These are phyloP conservation scores for Suhomyces tanzawaensis DNA, from an alignment of 805 yeast species.

Conservation along the genomic window DNA sequence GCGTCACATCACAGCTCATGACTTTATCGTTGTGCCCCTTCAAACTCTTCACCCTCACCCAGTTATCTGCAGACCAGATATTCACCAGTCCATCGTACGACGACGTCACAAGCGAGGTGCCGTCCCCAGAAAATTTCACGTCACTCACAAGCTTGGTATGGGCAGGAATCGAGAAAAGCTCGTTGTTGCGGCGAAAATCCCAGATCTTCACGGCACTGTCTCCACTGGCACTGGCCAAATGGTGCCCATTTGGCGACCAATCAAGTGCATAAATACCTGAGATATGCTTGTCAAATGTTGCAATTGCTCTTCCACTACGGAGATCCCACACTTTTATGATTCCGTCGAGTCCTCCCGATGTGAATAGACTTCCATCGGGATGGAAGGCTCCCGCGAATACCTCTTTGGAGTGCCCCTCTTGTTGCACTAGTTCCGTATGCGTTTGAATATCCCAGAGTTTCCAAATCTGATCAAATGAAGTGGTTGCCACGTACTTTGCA, in stretches of 20 bases:
- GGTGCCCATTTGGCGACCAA: conserved; percentile 76
- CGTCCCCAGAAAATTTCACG: conserved; percentile 50
- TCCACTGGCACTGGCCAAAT: conserved; percentile 78
- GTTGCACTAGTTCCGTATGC: conserved; percentile 52
- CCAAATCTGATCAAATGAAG: conserved; percentile 88
- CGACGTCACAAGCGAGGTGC: conserved; percentile 53
- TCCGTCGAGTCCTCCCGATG: conserved; percentile 79
- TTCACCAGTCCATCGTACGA: conserved; percentile 72
- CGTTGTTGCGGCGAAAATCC: conserved; percentile 64
- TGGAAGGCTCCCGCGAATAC: conserved; percentile 64
- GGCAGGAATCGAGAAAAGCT: conserved; percentile 58
- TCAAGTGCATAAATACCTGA: conserved; percentile 67
- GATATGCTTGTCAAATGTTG: conserved; percentile 63
- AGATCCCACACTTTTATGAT: conserved; percentile 80
- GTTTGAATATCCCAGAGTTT: conserved; percentile 71
- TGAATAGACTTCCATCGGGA: conserved; percentile 72
- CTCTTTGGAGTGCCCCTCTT: conserved; percentile 84
- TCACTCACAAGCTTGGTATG: conserved; percentile 73
- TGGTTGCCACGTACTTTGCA: conserved; percentile 55
- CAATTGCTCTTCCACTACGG: conserved; percentile 66
- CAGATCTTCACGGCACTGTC: conserved; percentile 80
- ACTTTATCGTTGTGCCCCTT: conserved; percentile 63
- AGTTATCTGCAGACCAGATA: conserved; percentile 63
- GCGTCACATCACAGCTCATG: conserved; percentile 61
- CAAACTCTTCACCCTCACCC: conserved; percentile 56